Evolutionary conservation across 495 filamentous ascomycete genomes (phyloP).

Genomic region (Hyaloscypha finlandica): DNA sequence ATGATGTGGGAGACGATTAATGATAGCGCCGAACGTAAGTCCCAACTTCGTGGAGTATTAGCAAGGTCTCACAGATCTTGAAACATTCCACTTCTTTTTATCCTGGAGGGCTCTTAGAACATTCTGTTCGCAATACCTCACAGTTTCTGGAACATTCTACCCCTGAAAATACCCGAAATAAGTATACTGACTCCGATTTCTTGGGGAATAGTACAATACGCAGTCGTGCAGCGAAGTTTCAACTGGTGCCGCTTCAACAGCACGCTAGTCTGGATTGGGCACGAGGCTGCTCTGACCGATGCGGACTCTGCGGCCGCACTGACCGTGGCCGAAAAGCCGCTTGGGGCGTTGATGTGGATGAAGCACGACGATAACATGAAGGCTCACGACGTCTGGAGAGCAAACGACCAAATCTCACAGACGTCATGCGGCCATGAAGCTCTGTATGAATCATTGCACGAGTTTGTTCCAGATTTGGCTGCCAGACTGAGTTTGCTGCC

Average conservation of each 20-base stretch:
- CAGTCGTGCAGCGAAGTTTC: slow-evolving; percentile 51
- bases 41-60: no score
- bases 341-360: slow-evolving; percentile 59
- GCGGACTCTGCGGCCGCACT: slow-evolving; percentile 40
- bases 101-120: no score
- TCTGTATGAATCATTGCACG: no score
- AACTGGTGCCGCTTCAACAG: slow-evolving; percentile 60
- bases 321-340: slow-evolving; percentile 43
- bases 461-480: no score
- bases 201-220: slow-evolving; percentile 39
- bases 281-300: slow-evolving; percentile 45
- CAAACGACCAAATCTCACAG: slow-evolving; percentile 32
- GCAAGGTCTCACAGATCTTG: no score
- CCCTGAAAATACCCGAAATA: no score
- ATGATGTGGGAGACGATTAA: slow-evolving; percentile 58
- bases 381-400: slow-evolving; percentile 52
- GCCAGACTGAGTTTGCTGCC: no score
- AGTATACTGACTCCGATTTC: no score
- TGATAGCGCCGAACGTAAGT: slow-evolving; percentile 36
- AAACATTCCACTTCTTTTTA: no score
- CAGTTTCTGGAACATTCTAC: no score
- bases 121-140: no score
- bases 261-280: slow-evolving; percentile 52
- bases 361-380: slow-evolving; percentile 53
- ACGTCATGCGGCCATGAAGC: no score